Evolutionary conservation across 306 rosid species (phyloP).

Genomic region (Cucurbita maxima): DNA sequence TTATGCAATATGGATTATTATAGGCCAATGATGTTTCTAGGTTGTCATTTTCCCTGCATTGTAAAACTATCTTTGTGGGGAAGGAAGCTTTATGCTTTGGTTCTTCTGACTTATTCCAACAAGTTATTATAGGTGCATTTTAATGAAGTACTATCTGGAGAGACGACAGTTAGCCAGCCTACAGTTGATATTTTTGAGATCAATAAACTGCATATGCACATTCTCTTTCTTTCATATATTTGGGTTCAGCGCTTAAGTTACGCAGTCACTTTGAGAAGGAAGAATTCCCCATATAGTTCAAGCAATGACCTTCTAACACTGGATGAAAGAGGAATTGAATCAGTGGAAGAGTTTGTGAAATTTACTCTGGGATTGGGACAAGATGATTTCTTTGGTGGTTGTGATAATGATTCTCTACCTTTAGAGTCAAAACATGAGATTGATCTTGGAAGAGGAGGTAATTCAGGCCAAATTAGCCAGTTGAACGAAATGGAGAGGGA

Average conservation of each 20-base stretch:
- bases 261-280: conserved; percentile 26
- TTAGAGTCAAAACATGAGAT: not conserved
- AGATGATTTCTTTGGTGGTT: conserved; percentile 28
- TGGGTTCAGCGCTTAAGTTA: conserved; percentile 74
- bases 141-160: conserved; percentile 39
- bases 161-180: conserved; percentile 42
- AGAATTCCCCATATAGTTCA: conserved; percentile 17
- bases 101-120: not conserved
- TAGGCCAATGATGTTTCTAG: not conserved
- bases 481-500: conserved; percentile 12
- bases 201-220: conserved; percentile 62
- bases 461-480: not conserved
- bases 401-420: conserved; percentile 4
- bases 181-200: conserved; percentile 71
- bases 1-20: not conserved
- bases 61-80: not conserved
- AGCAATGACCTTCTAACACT: conserved; percentile 26
- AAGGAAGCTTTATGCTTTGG: not conserved
- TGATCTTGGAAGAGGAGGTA: conserved; percentile 5
- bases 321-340: conserved; percentile 20
- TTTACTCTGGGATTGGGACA: conserved; percentile 15
- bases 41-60: not conserved
- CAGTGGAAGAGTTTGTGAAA: conserved; percentile 25
- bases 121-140: conserved; percentile 42
- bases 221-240: conserved; percentile 66